Percentiles rank a stretch among this genome's conserved stretches.
Conservation (phyloP, 306 rosid species). For the Carpinus viminea region DNA sequence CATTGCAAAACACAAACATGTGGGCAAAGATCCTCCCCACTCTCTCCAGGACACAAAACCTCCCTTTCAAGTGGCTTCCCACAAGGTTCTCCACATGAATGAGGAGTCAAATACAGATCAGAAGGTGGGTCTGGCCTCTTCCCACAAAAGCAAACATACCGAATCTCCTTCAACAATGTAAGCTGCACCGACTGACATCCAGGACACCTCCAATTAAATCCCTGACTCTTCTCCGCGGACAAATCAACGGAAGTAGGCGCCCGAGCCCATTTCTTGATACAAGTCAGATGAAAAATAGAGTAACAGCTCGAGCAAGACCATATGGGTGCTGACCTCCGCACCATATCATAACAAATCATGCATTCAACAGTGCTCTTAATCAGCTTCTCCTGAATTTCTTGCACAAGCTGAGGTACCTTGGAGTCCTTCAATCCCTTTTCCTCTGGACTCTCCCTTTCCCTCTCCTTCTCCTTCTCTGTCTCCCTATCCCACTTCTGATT, state of each 20-base stretch:
- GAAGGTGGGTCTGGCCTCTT: constrained; percentile 90
- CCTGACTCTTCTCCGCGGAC: constrained; percentile 72
- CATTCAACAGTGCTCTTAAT: constrained; percentile 71
- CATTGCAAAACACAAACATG: constrained; percentile 95
- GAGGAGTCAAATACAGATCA: constrained; percentile 87
- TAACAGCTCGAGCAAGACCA: constrained; percentile 94
- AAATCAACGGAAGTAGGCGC: constrained; percentile 82
- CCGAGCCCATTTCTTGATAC: constrained; percentile 92
- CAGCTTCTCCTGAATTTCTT: constrained; percentile 92
- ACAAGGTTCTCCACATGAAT: constrained; percentile 93
- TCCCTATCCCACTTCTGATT: constrained; percentile 44
- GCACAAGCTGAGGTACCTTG: constrained; percentile 77
- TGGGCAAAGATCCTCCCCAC: constrained; percentile 75
- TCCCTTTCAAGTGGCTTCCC: constrained; percentile 83
- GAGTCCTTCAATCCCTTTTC: constrained; percentile 42
- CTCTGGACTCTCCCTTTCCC: constrained; percentile 44
- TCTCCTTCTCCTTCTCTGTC: constrained; percentile 30
- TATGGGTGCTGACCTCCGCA: constrained; percentile 73
- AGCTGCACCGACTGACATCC: constrained; percentile 93
- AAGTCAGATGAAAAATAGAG: constrained; percentile 77
- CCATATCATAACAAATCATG: constrained; percentile 94
- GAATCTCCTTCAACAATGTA: constrained; percentile 69
- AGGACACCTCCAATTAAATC: constrained; percentile 95
- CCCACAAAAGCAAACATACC: constrained; percentile 82
- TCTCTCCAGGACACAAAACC: constrained; percentile 41